Base-by-base conservation (phyloP, 2,329 filamentous ascomycete genomes). In the Neonectria faginata region DNA sequence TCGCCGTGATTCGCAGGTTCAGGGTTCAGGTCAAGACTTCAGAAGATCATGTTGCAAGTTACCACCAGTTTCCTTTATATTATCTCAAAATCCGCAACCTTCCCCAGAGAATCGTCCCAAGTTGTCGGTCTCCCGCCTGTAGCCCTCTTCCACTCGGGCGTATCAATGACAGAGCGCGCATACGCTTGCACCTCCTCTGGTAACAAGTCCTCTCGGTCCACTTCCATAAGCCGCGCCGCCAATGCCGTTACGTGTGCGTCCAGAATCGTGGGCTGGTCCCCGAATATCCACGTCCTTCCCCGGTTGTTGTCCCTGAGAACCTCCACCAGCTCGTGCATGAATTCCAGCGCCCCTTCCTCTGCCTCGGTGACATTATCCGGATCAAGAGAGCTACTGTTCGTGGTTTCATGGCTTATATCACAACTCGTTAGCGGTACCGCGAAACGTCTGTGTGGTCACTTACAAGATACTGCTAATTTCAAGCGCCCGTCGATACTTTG, bases 381-480 rank as follows among this genome's bases (percentile, higher is more conserved):
- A 36, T 76, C 73, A 18, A 75, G 59, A 3, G 67, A 68, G 12
- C 62, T 64, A 47, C 69, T 66, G 41, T 74, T 66, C 18, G 60
- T 67, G 11, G 69, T 68, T 47, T 77, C 74, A 47, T 76, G 75
- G 33, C 75, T 77, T 48, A 25, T 5, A 12, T 77, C 48, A 25
- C 5, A 12, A 27, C 6, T 8, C 25, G 60, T 66, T 29, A 66
- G 60, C 39, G 27, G 50, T 22, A 8, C 36, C 14, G 16, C 8
- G 25, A 22, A 9, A 33, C 10, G 8, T 58, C 2, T 29, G 12
- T 20, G 20, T 16, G 12, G 20, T 14, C 9, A 75, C 75, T 71
- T 69, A 77, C 74, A 74, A 75, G 20, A 76, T 52, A 22, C 72
- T 76, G 50, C 75, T 75, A 29, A 76, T 73, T 65, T 77, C 75